phyloP scores from a whole-genome alignment of 225 moss, liverwort and hornwort genomes.

The Antitrichia curtipendula region DNA sequence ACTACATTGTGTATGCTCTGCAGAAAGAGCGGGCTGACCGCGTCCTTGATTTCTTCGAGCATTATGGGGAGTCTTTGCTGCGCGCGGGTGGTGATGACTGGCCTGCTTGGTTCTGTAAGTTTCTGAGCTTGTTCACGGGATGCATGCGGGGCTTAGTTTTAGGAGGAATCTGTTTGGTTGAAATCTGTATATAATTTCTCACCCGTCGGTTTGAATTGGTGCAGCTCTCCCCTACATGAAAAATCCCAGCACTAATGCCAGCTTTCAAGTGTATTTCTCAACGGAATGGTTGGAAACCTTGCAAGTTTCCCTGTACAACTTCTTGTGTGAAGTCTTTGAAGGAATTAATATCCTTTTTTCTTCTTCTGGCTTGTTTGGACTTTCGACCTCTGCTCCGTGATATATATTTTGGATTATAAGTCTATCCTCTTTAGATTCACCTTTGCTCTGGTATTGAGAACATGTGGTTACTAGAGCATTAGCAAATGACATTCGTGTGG shows the following conservation, averaged over 20 bases:
- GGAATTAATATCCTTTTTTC: conserved; percentile 68
- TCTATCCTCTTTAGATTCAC: neutral
- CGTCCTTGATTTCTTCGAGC: conserved; percentile 73
- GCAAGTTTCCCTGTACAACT: conserved; percentile 63
- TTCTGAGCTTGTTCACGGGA: neutral
- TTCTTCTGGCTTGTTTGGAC: neutral
- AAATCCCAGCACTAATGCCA: conserved; percentile 55
- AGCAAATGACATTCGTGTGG: neutral
- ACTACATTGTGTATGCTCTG: conserved; percentile 79
- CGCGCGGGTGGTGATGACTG: conserved; percentile 64
- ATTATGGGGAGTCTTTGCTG: conserved; percentile 64
- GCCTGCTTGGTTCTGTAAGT: conserved; percentile 82
- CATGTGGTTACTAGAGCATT: neutral
- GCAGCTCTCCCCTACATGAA: conserved; percentile 95
- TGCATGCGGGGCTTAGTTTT: neutral
- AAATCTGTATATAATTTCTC: neutral
- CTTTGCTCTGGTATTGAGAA: neutral
- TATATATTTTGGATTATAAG: neutral
- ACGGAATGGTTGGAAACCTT: conserved; percentile 83
- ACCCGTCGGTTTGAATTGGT: neutral
- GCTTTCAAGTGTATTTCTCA: conserved; percentile 72
- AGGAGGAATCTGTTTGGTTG: neutral
- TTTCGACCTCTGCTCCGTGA: neutral
- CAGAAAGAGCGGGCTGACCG: conserved; percentile 63
- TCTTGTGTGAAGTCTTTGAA: conserved; percentile 71